Evolutionary conservation across 2,329 filamentous ascomycete genomes (phyloP).

Genomic region (Arachnopeziza araneosa): DNA sequence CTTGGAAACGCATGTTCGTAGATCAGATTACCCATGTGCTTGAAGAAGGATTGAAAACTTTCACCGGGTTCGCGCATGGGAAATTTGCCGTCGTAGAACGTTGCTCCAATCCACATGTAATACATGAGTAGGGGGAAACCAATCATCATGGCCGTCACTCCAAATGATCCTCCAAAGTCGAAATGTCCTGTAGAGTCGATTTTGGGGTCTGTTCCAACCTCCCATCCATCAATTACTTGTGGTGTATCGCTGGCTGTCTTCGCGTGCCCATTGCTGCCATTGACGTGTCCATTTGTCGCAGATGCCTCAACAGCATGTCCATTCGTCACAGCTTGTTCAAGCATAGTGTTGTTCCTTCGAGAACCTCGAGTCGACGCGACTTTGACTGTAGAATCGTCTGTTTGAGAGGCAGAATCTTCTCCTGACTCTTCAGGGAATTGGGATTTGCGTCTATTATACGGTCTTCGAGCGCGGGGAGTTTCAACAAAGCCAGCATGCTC

Average conservation of each 20-base stretch:
- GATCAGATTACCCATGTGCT: slow-evolving; percentile 64
- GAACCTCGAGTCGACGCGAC: slow-evolving; percentile 13
- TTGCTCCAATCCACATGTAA: slow-evolving; percentile 98
- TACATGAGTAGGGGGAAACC: slow-evolving; percentile 94
- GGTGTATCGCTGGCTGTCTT: background rate
- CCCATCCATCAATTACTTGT: slow-evolving; percentile 49
- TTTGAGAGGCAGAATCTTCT: slow-evolving; percentile 31
- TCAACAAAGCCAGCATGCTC: slow-evolving; percentile 46
- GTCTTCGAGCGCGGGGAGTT: slow-evolving; percentile 40
- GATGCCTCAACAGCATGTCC: slow-evolving; percentile 4
- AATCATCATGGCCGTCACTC: slow-evolving; percentile 79
- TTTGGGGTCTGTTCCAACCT: slow-evolving; percentile 53
- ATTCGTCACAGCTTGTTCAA: slow-evolving; percentile 20
- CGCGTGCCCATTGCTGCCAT: slow-evolving; percentile 1
- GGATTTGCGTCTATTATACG: slow-evolving; percentile 36
- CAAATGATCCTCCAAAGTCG: slow-evolving; percentile 86
- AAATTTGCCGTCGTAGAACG: slow-evolving; percentile 82
- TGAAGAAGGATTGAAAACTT: slow-evolving; percentile 63
- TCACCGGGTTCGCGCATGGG: slow-evolving; percentile 63
- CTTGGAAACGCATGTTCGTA: slow-evolving; percentile 83
- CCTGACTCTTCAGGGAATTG: slow-evolving; percentile 28
- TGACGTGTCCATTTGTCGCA: slow-evolving; percentile 6
- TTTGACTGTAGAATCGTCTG: slow-evolving; percentile 22
- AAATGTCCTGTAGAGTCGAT: slow-evolving; percentile 58
- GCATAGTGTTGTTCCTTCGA: slow-evolving; percentile 21